Evolutionary conservation across 176 grass and related monocot species (phyloP).

Genomic region (Triticum turgidum): DNA sequence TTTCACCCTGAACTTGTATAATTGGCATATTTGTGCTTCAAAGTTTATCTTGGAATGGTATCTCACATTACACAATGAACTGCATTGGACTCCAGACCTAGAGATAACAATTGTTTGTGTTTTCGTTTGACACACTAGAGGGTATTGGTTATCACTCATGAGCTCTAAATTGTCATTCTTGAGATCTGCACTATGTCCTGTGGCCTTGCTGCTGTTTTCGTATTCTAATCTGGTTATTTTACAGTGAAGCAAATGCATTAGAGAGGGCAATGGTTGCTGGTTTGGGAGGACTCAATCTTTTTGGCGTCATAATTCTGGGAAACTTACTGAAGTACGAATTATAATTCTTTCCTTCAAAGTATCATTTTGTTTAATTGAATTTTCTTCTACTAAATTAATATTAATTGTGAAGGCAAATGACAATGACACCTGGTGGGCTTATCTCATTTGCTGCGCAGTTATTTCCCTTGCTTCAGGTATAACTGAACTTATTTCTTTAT

Average conservation of each 20-base stretch:
- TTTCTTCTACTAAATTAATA: conserved; percentile 35
- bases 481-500: conserved; percentile 2
- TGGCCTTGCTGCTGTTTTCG: conserved; percentile 10
- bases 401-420: conserved; percentile 71
- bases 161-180: conserved; percentile 19
- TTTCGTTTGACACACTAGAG: conserved; percentile 4
- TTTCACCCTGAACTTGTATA: conserved; percentile 14
- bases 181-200: not conserved
- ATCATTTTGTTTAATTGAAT: conserved; percentile 9
- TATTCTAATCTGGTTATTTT: conserved; percentile 34
- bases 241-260: conserved; percentile 75
- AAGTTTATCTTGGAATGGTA: not conserved
- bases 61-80: not conserved
- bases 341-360: conserved; percentile 26
- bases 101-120: conserved; percentile 11
- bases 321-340: conserved; percentile 81
- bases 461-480: conserved; percentile 91
- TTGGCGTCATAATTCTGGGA: conserved; percentile 84
- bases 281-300: conserved; percentile 95
- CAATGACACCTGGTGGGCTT: conserved; percentile 65
- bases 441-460: conserved; percentile 75
- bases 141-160: not conserved
- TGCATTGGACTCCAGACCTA: not conserved
- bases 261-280: conserved; percentile 91
- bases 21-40: not conserved